These are phyloP conservation scores for Cylindrotheca closterium DNA, from an alignment of 108 stramenopile species.

Conservation along the genomic window DNA sequence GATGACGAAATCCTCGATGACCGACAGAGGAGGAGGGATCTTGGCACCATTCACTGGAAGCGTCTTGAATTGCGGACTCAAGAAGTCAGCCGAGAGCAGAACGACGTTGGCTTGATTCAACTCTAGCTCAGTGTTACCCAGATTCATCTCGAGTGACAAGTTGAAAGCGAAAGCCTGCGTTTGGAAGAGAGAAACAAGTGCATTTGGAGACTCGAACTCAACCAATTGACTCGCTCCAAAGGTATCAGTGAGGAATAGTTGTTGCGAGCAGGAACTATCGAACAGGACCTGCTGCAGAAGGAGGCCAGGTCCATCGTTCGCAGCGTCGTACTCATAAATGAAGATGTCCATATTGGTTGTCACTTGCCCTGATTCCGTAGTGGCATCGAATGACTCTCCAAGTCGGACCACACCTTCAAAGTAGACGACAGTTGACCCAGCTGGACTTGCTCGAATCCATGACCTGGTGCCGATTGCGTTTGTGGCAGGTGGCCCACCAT, in stretches of 20 bases:
- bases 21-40: constrained; percentile 8
- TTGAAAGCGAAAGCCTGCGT: background rate
- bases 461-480: background rate
- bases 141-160: background rate
- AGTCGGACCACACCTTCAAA: constrained; percentile 12
- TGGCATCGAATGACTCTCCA: background rate
- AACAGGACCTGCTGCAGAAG: constrained; percentile 18
- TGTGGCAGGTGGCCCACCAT: constrained; percentile 5
- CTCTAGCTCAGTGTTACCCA: background rate
- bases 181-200: background rate
- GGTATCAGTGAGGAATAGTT: constrained; percentile 26
- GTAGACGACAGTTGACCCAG: background rate
- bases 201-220: constrained; percentile 14
- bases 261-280: constrained; percentile 37
- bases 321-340: background rate
- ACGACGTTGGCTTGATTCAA: background rate
- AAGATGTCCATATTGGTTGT: constrained; percentile 9
- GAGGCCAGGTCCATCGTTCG: background rate
- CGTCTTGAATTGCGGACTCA: constrained; percentile 2
- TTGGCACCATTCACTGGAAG: background rate
- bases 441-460: constrained; percentile 1
- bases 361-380: background rate
- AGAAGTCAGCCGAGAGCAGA: background rate
- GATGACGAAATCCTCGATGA: background rate
- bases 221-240: constrained; percentile 31